Evolutionary conservation across 31 red algal genomes (phyloP), one percentile per base, ranked within the genome.

Genomic region (Asparagopsis taxiformis): DNA sequence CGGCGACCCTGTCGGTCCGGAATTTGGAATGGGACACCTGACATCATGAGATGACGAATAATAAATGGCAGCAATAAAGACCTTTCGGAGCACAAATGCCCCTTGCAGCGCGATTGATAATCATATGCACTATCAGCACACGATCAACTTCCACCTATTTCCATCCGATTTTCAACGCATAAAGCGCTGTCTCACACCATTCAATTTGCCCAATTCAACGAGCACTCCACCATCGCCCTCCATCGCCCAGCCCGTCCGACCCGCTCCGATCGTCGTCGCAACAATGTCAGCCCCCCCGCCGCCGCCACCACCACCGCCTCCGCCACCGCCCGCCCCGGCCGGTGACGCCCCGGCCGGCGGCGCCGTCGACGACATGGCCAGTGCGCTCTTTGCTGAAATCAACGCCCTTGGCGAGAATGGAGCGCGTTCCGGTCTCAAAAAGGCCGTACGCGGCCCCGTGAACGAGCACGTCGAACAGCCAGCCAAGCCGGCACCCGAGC

Each of bases 341-440:
- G 76, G 52, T 37, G 73, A 48, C 0, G 89, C 41, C 41, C 41
- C 41, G 6, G 6, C 41, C 6, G n/a, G 79, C 30, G 59, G 37
- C 23, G 66, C 30, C 49, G 10, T 49, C 3, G 78, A 55, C n/a
- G 88, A 91, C 58, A 48, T 54, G 55, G 80, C 89, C 17, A 52
- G 49, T 66, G 80, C 71, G 13, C 57, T 93, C 28, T 87, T 93
- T 70, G 89, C 89, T 29, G 51, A 82, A 79, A 93, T 93, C 68
- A 93, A 93, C 65, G 44, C 75, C 0, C 72, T 85, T 13, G 89
- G 89, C 26, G 74, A 72, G 54, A 60, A 67, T 31, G 81, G 80
- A 21, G 74, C 77, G 28, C 80, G 89, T 11, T 65, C 81, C 17
- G 74, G 65, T 10, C 58, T 93, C 39, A 93, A 93, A 74, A 93